These are phyloP conservation scores for Trichophyton simii DNA, from an alignment of 2,329 filamentous ascomycete genomes.

Conservation along the genomic window DNA sequence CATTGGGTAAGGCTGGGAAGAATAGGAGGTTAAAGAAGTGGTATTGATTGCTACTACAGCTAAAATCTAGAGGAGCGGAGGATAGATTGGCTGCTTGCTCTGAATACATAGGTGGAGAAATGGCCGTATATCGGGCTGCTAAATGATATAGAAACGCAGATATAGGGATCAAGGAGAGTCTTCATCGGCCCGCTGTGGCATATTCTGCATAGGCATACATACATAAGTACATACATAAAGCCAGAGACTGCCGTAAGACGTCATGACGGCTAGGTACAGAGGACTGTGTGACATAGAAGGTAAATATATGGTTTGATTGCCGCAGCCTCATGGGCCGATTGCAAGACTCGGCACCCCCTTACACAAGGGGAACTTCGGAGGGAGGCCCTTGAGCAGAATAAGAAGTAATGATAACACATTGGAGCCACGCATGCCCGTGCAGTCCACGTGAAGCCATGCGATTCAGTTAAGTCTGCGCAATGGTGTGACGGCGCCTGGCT, in stretches of 20 bases:
- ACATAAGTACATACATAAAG: not conserved
- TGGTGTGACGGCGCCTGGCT: not conserved
- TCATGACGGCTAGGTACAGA: not conserved
- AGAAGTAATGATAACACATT: not conserved
- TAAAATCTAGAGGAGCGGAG: not conserved
- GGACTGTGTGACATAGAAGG: not conserved
- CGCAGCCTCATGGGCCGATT: not conserved
- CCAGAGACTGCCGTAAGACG: not conserved
- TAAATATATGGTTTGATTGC: not conserved
- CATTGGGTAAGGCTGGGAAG: not conserved
- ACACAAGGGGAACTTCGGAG: not conserved
- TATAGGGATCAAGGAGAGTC: not conserved
- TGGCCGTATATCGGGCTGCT: not conserved
- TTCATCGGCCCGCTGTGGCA: not conserved
- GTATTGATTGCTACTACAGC: not conserved
- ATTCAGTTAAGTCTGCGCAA: not conserved
- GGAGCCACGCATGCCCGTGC: not conserved
- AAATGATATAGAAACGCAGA: not conserved
- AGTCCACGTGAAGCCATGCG: not conserved
- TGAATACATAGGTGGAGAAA: not conserved
- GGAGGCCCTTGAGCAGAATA: not conserved
- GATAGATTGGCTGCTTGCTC: not conserved
- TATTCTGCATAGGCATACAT: not conserved
- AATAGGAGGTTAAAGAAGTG: not conserved
- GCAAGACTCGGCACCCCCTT: not conserved